Percentiles rank a stretch among this genome's conserved stretches.
phyloP scores from a whole-genome alignment of 345 rosid genomes.

The Iberis pinnata region DNA sequence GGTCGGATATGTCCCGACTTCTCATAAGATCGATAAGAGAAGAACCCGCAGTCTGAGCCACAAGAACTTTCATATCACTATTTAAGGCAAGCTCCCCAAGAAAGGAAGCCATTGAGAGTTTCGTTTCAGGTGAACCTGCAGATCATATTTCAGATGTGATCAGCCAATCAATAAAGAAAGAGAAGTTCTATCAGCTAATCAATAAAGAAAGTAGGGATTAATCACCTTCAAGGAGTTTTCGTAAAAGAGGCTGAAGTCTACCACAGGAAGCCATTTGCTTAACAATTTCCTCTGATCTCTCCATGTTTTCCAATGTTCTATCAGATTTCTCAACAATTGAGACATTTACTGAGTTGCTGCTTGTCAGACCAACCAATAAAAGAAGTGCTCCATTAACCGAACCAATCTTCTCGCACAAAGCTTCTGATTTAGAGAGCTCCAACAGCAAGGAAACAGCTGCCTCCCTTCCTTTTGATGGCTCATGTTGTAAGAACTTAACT shows the following conservation, averaged over 20 bases:
- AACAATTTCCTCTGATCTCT: conserved; percentile 69
- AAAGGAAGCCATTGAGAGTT: conserved; percentile 77
- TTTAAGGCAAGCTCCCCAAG: conserved; percentile 84
- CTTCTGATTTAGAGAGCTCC: conserved; percentile 89
- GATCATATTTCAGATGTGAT: conserved; percentile 24
- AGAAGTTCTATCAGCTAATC: neutral
- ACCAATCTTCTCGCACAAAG: conserved; percentile 88
- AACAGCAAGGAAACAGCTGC: conserved; percentile 85
- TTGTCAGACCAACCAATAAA: conserved; percentile 83
- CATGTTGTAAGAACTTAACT: conserved; percentile 80
- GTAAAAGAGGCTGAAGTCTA: conserved; percentile 79
- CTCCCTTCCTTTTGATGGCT: conserved; percentile 80
- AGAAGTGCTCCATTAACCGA: conserved; percentile 88
- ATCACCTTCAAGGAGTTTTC: conserved; percentile 78
- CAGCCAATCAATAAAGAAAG: neutral
- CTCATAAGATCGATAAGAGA: conserved; percentile 71
- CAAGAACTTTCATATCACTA: conserved; percentile 69
- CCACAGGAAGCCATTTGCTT: conserved; percentile 93
- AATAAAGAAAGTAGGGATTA: conserved; percentile 7
- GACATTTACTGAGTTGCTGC: conserved; percentile 75
- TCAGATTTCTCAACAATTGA: conserved; percentile 83
- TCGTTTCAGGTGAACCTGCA: conserved; percentile 81
- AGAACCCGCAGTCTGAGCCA: conserved; percentile 75
- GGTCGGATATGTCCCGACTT: conserved; percentile 54
- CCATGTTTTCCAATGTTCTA: conserved; percentile 76